phyloP scores from a whole-genome alignment of 2,329 filamentous ascomycete genomes.

The Diaporthe helianthi region DNA sequence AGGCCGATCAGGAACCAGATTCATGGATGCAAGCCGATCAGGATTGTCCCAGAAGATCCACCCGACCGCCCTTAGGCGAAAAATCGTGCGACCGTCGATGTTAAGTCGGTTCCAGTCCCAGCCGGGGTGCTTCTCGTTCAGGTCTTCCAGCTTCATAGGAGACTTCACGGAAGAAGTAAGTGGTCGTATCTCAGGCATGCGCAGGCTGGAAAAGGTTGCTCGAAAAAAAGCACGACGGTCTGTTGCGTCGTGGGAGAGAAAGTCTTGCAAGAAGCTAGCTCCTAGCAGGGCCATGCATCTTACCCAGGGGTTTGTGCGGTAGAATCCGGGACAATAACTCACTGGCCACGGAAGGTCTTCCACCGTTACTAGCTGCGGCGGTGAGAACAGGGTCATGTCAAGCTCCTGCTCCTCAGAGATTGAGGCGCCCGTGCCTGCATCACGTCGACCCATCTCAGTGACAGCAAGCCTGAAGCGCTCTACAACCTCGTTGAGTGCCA shows the following conservation, averaged over 20 bases:
- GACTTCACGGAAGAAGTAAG: too few relatives aligned
- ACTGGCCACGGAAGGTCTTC: background rate
- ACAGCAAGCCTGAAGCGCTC: background rate
- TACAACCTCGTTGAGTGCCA: background rate
- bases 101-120: too few relatives aligned
- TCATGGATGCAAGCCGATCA: background rate
- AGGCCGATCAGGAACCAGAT: background rate
- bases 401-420: too few relatives aligned
- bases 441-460: background rate
- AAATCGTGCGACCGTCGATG: background rate
- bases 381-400: too few relatives aligned
- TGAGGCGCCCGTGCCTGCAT: background rate
- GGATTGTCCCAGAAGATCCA: background rate
- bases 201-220: background rate
- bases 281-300: background rate
- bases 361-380: too few relatives aligned
- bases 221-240: background rate
- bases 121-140: too few relatives aligned
- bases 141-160: too few relatives aligned
- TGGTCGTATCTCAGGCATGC: fast-evolving
- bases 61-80: background rate
- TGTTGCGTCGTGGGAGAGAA: background rate
- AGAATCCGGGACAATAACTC: background rate
- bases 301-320: fast-evolving
- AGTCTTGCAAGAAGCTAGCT: background rate